Percentiles rank a stretch among this genome's conserved stretches.
Evolutionary conservation across 2,329 filamentous ascomycete species (phyloP).

Genomic region (Fusarium proliferatum): DNA sequence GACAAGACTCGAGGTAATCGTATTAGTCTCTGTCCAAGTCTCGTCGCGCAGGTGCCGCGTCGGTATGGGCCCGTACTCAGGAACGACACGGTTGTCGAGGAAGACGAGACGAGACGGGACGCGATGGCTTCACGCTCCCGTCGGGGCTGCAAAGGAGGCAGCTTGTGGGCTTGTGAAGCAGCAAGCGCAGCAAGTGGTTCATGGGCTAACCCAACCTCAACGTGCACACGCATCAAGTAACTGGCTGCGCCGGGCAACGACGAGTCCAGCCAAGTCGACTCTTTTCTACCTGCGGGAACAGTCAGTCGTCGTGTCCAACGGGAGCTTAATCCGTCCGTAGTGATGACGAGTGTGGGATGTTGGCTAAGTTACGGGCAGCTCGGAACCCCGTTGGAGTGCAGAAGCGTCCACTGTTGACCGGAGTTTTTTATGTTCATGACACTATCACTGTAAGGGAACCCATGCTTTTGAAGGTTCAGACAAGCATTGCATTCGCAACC

Average conservation of each 20-base stretch:
- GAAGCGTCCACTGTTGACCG: slow-evolving; percentile 30
- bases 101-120: slow-evolving; percentile 31
- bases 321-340: slow-evolving; percentile 17
- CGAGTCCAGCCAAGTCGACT: slow-evolving; percentile 1
- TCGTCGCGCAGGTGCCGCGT: slow-evolving; percentile 29
- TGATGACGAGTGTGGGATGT: slow-evolving; percentile 39
- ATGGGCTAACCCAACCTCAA: slow-evolving; percentile 20
- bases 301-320: slow-evolving; percentile 10
- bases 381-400: slow-evolving; percentile 39
- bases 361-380: slow-evolving; percentile 36
- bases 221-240: slow-evolving; percentile 21
- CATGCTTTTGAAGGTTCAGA: slow-evolving; percentile 33
- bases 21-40: slow-evolving; percentile 8
- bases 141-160: not conserved
- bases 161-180: slow-evolving; percentile 1
- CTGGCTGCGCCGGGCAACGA: slow-evolving; percentile 28
- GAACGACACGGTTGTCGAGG: slow-evolving; percentile 35
- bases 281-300: slow-evolving; percentile 6
- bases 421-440: slow-evolving; percentile 7
- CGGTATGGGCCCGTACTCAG: slow-evolving; percentile 23
- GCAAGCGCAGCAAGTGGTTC: slow-evolving; percentile 27
- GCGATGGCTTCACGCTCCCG: slow-evolving; percentile 35
- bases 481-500: slow-evolving; percentile 29
- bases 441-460: slow-evolving; percentile 24
- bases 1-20: not conserved